Evolutionary conservation across 768 basidiomycete genomes (phyloP).

Genomic region (Hysterangium stoloniferum): DNA sequence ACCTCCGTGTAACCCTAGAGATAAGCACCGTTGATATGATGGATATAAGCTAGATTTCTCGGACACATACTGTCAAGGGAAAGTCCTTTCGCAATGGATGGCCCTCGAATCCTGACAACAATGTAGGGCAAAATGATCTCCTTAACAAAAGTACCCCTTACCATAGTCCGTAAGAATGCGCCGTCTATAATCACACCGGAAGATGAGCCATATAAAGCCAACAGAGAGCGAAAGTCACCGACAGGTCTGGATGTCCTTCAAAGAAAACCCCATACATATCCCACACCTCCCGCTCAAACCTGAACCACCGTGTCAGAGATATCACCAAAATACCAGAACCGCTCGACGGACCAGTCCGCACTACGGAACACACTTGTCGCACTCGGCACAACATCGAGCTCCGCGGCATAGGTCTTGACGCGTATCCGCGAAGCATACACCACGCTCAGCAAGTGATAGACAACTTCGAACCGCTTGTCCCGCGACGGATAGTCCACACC

Average conservation of each 20-base stretch:
- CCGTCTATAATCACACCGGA: constrained; percentile 43
- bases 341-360: constrained; percentile 74
- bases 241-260: constrained; percentile 93
- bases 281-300: constrained; percentile 98
- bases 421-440: constrained; percentile 75
- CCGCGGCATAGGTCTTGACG: constrained; percentile 95
- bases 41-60: background rate
- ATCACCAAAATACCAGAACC: background rate
- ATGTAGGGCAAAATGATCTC: background rate
- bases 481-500: constrained; percentile 94
- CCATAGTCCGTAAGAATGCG: constrained; percentile 98
- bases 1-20: constrained; percentile 94
- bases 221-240: constrained; percentile 26
- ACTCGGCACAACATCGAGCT: constrained; percentile 87
- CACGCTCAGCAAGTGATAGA: constrained; percentile 88
- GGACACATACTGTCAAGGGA: constrained; percentile 74
- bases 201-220: constrained; percentile 8
- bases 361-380: constrained; percentile 72
- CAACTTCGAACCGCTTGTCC: constrained; percentile 91
- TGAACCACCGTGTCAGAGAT: constrained; percentile 21
- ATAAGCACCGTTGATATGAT: background rate
- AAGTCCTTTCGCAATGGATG: constrained; percentile 98
- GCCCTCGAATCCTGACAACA: constrained; percentile 76
- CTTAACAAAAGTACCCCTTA: no score
- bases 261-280: constrained; percentile 98